phyloP scores from a whole-genome alignment of 129 eudicot genomes.

The Sambucus nigra region DNA sequence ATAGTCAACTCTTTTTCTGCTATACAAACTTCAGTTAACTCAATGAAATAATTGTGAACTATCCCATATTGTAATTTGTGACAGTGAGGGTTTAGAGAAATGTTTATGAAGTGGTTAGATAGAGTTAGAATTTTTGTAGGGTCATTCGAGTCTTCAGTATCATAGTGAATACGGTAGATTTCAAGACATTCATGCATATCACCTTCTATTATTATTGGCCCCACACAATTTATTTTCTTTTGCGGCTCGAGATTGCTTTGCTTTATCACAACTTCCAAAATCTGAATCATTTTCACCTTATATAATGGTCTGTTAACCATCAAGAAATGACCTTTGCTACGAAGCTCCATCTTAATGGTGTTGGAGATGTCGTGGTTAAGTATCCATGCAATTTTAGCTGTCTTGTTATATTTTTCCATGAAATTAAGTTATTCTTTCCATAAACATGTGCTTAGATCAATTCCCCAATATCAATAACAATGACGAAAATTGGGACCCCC shows the following conservation, averaged over 20 bases:
- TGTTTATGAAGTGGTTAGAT: conserved; percentile 5
- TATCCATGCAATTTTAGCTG: conserved; percentile 73
- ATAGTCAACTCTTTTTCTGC: conserved; percentile 22
- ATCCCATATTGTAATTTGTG: conserved; percentile 20
- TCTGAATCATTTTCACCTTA: conserved; percentile 71
- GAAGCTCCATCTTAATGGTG: conserved; percentile 64
- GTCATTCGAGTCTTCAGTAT: conserved; percentile 38
- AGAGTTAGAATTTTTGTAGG: conserved; percentile 32
- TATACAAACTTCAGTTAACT: conserved; percentile 29
- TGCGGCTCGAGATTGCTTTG: conserved; percentile 31
- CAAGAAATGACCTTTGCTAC: conserved; percentile 51
- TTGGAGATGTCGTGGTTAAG: conserved; percentile 76
- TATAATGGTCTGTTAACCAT: conserved; percentile 83
- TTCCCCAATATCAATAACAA: conserved; percentile 64
- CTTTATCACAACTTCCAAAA: conserved; percentile 50
- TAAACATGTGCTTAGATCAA: conserved; percentile 61
- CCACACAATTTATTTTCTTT: conserved; percentile 17
- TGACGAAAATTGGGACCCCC: conserved; percentile 30
- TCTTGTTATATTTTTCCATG: conserved; percentile 33
- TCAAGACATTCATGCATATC: conserved; percentile 50
- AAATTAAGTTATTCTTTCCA: conserved; percentile 86
- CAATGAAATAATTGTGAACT: conserved; percentile 34
- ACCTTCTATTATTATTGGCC: too few species aligned
- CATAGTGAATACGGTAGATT: conserved; percentile 45
- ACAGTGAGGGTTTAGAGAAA: conserved; percentile 4